Evolutionary conservation across 139 green algal species (phyloP).

Genomic region (Monoraphidium neglectum): DNA sequence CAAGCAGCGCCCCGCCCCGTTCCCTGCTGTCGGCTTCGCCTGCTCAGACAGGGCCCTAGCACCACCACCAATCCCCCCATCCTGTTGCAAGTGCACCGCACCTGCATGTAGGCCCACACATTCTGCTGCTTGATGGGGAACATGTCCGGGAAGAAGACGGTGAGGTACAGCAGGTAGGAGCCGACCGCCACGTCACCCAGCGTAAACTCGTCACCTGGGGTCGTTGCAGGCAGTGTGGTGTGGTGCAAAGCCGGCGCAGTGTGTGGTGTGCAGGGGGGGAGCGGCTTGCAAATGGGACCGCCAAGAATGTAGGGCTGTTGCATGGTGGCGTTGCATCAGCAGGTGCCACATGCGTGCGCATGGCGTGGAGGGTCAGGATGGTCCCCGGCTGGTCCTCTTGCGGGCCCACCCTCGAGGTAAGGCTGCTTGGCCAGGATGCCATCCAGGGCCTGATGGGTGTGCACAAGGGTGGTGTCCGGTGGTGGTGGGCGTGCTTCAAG

Average conservation of each 20-base stretch:
- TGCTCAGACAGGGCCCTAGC: too few relatives aligned
- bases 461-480: conserved; percentile 11
- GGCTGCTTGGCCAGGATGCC: conserved; percentile 7
- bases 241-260: too few relatives aligned
- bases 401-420: conserved; percentile 17
- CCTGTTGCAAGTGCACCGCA: too few relatives aligned
- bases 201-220: conserved; percentile 9
- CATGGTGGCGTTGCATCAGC: not conserved
- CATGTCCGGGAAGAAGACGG: conserved; percentile 36
- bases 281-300: not conserved
- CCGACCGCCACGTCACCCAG: conserved; percentile 29
- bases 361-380: too few relatives aligned
- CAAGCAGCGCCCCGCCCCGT: too few relatives aligned
- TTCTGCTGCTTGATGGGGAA: conserved; percentile 14
- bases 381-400: too few relatives aligned
- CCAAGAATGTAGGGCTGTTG: not conserved
- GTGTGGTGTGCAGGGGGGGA: not conserved
- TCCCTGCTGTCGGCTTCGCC: too few relatives aligned
- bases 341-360: not conserved
- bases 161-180: conserved; percentile 43
- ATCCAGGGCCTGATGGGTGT: conserved; percentile 29
- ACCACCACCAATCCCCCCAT: too few relatives aligned
- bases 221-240: not conserved
- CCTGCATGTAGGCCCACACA: conserved; percentile 45
- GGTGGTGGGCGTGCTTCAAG: not conserved